Evolutionary conservation across 305 asterid genomes (phyloP).

Genomic region (Rubia balearica): DNA sequence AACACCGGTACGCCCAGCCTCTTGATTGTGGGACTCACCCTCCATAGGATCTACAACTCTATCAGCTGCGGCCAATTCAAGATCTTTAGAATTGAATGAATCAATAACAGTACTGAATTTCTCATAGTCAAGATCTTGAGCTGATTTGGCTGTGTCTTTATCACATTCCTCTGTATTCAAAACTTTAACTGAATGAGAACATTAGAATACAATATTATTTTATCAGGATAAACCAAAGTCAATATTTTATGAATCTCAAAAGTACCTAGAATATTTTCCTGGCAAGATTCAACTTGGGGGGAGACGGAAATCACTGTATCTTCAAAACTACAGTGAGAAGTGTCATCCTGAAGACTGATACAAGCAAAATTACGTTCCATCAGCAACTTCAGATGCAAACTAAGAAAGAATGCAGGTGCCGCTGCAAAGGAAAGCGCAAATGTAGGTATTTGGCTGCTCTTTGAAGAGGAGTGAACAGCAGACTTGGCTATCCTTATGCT

Average conservation of each 20-base stretch:
- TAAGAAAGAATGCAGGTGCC: constrained; percentile 60
- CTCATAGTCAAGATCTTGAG: constrained; percentile 24
- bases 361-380: constrained; percentile 51
- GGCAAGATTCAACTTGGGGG: constrained; percentile 26
- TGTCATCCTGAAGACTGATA: constrained; percentile 42
- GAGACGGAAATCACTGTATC: constrained; percentile 29
- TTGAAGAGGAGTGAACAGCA: constrained; percentile 32
- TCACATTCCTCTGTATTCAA: constrained; percentile 23
- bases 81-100: constrained; percentile 13
- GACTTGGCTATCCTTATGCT: constrained; percentile 31
- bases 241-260: constrained; percentile 19
- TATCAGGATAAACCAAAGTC: constrained; percentile 24
- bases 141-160: constrained; percentile 20
- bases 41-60: constrained; percentile 23
- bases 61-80: constrained; percentile 21
- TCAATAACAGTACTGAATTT: constrained; percentile 15
- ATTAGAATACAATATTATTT: constrained; percentile 20
- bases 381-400: constrained; percentile 66
- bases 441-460: constrained; percentile 49
- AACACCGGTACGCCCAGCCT: constrained; percentile 27
- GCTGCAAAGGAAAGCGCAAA: constrained; percentile 53
- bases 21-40: constrained; percentile 21
- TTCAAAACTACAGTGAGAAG: constrained; percentile 24
- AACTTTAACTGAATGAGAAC: constrained; percentile 25
- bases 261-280: constrained; percentile 24